Evolutionary conservation across 768 basidiomycete genomes (phyloP).

Genomic region (Leucocoprinus leucothites): DNA sequence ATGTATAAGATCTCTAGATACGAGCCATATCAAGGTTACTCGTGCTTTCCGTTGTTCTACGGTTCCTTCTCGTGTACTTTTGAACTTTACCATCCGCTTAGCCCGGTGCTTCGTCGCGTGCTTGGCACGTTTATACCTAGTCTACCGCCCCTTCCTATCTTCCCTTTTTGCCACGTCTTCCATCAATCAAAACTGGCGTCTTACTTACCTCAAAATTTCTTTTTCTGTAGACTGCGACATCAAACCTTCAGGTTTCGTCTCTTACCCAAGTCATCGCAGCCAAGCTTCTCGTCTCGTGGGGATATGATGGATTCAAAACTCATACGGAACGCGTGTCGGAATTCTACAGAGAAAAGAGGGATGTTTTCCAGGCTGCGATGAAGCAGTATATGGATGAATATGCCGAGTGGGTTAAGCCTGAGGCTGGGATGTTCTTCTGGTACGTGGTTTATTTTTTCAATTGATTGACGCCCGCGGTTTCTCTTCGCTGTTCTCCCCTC

Average conservation of each 20-base stretch:
- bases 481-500: background rate
- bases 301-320: constrained; percentile 65
- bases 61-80: no score
- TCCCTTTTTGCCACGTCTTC: no score
- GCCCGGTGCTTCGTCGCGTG: no score
- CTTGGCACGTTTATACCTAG: no score
- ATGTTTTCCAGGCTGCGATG: constrained; percentile 77
- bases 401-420: constrained; percentile 68
- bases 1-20: no score
- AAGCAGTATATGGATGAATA: constrained; percentile 73
- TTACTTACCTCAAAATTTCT: background rate
- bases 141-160: no score
- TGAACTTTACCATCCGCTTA: no score
- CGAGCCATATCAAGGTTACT: no score
- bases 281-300: constrained; percentile 67
- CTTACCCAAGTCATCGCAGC: constrained; percentile 62
- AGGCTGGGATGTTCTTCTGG: constrained; percentile 92
- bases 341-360: constrained; percentile 72
- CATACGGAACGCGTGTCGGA: constrained; percentile 69
- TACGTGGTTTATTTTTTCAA: constrained; percentile 27
- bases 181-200: background rate
- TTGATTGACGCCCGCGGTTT: background rate
- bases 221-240: constrained; percentile 50
- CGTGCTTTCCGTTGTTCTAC: no score
- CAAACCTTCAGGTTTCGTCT: constrained; percentile 65